Percentiles rank a stretch among this genome's conserved stretches.
These are phyloP conservation scores for Cantharellus anzutake DNA, from an alignment of 768 basidiomycete species.

Conservation along the genomic window DNA sequence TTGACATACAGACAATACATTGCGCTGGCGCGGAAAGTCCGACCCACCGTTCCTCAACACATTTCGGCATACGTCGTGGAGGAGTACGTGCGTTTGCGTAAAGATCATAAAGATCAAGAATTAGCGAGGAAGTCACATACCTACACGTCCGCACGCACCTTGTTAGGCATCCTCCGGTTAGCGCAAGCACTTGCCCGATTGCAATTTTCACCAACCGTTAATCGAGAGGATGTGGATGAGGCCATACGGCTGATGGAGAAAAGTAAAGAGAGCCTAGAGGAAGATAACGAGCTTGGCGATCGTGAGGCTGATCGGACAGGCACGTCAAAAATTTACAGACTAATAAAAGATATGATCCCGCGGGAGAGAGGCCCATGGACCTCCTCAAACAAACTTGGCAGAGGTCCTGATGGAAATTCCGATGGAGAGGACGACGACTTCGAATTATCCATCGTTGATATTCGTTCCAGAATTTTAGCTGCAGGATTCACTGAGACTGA, in stretches of 20 bases:
- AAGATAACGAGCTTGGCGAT: constrained; percentile 44
- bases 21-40: constrained; percentile 68
- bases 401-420: constrained; percentile 34
- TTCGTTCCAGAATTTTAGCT: constrained; percentile 67
- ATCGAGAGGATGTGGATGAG: constrained; percentile 82
- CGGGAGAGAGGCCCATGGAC: constrained; percentile 17
- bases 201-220: constrained; percentile 64
- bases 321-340: constrained; percentile 68
- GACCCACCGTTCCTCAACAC: constrained; percentile 74
- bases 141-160: constrained; percentile 90
- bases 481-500: constrained; percentile 84
- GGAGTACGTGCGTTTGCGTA: constrained; percentile 88
- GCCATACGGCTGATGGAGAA: constrained; percentile 93
- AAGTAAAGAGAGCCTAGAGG: constrained; percentile 77
- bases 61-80: constrained; percentile 90
- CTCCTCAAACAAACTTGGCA: constrained; percentile 29
- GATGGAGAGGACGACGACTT: constrained; percentile 35
- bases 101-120: constrained; percentile 80
- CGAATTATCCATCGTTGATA: constrained; percentile 69
- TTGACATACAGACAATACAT: constrained; percentile 63
- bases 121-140: constrained; percentile 74
- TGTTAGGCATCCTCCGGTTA: constrained; percentile 85
- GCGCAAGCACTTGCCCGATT: constrained; percentile 89
- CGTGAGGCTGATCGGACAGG: constrained; percentile 57
- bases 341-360: constrained; percentile 71